Evolutionary conservation across 192 early-diverging fungal species (phyloP).

Genomic region (Coemansia sp.): DNA sequence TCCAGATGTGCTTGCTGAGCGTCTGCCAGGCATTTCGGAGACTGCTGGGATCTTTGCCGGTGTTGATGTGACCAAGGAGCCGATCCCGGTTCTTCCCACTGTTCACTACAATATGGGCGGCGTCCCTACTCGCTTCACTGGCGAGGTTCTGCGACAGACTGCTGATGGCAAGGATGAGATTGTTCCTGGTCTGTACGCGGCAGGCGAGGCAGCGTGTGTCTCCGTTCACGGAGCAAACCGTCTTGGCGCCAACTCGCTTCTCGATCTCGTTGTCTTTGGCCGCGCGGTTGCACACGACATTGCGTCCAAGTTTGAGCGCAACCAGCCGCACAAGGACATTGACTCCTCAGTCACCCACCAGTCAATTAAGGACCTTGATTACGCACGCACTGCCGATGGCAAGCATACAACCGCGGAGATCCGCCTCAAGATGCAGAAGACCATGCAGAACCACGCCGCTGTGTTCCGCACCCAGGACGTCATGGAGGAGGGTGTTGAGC

Average conservation of each 20-base stretch:
- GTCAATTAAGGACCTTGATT: slow-evolving; percentile 95
- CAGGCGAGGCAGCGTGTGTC: slow-evolving; percentile 96
- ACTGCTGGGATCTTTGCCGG: slow-evolving; percentile 98
- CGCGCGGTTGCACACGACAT: slow-evolving; percentile 96
- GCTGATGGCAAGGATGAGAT: slow-evolving; percentile 82
- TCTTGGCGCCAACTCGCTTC: slow-evolving; percentile 95
- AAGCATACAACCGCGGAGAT: slow-evolving; percentile 77
- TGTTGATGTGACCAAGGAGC: slow-evolving; percentile 99
- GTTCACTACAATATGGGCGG: slow-evolving; percentile 99
- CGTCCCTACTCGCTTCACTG: slow-evolving; percentile 96
- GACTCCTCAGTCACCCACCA: slow-evolving; percentile 81
- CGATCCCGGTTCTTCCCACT: slow-evolving; percentile 97
- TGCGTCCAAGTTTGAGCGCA: slow-evolving; percentile 82
- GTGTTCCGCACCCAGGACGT: slow-evolving; percentile 92
- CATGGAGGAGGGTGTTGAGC: slow-evolving; percentile 84
- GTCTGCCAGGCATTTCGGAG: slow-evolving; percentile 98
- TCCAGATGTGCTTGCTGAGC: slow-evolving; percentile 84
- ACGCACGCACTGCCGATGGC: slow-evolving; percentile 83
- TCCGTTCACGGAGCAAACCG: slow-evolving; percentile 99
- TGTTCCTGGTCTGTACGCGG: slow-evolving; percentile 98
- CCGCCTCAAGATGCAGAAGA: slow-evolving; percentile 95
- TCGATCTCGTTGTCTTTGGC: slow-evolving; percentile 98
- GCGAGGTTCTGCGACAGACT: slow-evolving; percentile 83
- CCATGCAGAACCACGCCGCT: slow-evolving; percentile 96
- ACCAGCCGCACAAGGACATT: slow-evolving; percentile 80